Percentiles rank a stretch among this genome's conserved stretches.
Evolutionary conservation across 2,329 filamentous ascomycete species (phyloP).

Genomic region (Nigrograna mackinnonii): DNA sequence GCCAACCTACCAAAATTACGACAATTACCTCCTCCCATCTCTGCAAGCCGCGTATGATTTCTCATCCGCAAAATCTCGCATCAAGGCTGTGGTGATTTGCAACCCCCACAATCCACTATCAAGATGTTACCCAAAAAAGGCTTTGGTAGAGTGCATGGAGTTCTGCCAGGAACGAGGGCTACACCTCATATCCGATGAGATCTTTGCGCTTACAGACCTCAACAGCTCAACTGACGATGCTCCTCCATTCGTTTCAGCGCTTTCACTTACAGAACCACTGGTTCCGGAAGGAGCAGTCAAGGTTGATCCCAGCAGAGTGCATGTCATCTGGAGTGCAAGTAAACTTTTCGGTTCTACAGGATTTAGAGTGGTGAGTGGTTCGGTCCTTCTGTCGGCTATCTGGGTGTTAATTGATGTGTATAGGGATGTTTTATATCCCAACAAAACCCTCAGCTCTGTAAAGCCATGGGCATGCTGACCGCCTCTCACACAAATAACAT

Average conservation of each 20-base stretch:
- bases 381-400: background rate
- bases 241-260: slow-evolving; percentile 24
- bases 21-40: slow-evolving; percentile 34
- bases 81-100: slow-evolving; percentile 32
- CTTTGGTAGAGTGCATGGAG: slow-evolving; percentile 32
- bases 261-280: slow-evolving; percentile 30
- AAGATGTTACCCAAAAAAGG: slow-evolving; percentile 26
- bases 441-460: slow-evolving; percentile 26
- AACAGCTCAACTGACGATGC: slow-evolving; percentile 7
- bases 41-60: slow-evolving; percentile 35
- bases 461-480: slow-evolving; percentile 19
- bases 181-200: slow-evolving; percentile 33
- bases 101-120: slow-evolving; percentile 33
- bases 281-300: slow-evolving; percentile 31
- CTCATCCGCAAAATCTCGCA: slow-evolving; percentile 24
- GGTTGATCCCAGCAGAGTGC: slow-evolving; percentile 32
- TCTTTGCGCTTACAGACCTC: slow-evolving; percentile 22
- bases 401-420: background rate
- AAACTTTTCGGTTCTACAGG: slow-evolving; percentile 34
- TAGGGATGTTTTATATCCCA: slow-evolving; percentile 37
- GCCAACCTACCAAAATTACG: slow-evolving; percentile 31
- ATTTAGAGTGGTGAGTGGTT: slow-evolving; percentile 24
- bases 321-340: slow-evolving; percentile 34
- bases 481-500: slow-evolving; percentile 20
- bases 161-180: slow-evolving; percentile 34